Evolutionary conservation across 768 basidiomycete species (phyloP).

Genomic region (Suillus americanus): DNA sequence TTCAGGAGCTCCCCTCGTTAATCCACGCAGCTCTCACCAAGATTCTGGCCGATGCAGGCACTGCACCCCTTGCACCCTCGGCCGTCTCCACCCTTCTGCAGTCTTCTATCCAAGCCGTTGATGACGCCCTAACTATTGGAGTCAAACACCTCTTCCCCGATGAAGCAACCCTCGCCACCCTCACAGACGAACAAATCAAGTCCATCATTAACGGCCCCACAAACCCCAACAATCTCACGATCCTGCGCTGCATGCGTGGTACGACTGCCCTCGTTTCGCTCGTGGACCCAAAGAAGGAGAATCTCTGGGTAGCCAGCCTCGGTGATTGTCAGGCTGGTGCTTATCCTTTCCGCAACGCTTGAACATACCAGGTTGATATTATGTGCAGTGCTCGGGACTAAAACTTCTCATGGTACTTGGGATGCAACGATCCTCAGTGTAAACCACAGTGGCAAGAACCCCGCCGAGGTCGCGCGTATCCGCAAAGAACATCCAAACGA

Average conservation of each 20-base stretch:
- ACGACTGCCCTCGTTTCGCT: constrained; percentile 50
- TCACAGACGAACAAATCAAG: constrained; percentile 41
- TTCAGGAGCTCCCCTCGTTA: constrained; percentile 31
- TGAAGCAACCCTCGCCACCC: constrained; percentile 23
- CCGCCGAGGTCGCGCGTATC: constrained; percentile 40
- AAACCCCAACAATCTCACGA: constrained; percentile 30
- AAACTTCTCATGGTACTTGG: constrained; percentile 36
- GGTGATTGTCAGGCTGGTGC: constrained; percentile 57
- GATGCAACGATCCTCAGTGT: constrained; percentile 39
- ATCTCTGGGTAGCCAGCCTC: constrained; percentile 56
- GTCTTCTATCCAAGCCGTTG: constrained; percentile 37
- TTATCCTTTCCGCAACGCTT: constrained; percentile 8
- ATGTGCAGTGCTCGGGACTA: constrained; percentile 41
- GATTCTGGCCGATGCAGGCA: constrained; percentile 12
- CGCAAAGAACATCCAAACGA: constrained; percentile 48
- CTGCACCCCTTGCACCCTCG: constrained; percentile 4
- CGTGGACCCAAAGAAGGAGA: constrained; percentile 39
- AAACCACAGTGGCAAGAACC: constrained; percentile 51
- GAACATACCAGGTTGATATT: background rate
- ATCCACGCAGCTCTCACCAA: constrained; percentile 29
- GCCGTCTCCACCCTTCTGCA: constrained; percentile 34
- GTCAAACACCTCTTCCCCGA: constrained; percentile 45
- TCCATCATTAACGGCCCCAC: constrained; percentile 39
- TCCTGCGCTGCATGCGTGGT: constrained; percentile 50
- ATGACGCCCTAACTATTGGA: constrained; percentile 36